A percentile compares a stretch with the other conserved stretches of the same genome.
Conservation (phyloP, 2,329 filamentous ascomycete species). For the Cladosporium phlei region DNA sequence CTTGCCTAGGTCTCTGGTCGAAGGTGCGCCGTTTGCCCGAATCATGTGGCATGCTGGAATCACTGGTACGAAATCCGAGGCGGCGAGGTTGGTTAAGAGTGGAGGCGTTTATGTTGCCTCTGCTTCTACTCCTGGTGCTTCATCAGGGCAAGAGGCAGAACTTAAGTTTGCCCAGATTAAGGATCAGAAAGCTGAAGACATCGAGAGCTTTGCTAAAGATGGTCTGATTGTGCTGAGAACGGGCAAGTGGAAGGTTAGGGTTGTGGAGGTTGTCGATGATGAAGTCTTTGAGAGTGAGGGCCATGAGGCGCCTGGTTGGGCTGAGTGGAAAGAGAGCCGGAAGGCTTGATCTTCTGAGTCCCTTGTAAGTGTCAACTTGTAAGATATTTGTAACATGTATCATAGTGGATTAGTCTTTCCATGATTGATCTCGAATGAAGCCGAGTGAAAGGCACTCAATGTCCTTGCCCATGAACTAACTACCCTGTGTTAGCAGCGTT, state of each 20-base stretch:
- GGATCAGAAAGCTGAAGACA: constrained; percentile 54
- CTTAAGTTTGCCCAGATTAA: constrained; percentile 61
- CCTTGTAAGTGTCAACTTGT: no score
- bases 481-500: no score
- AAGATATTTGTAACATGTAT: neutral
- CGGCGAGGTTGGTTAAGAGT: constrained; percentile 26
- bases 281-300: neutral
- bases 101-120: constrained; percentile 32
- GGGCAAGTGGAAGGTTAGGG: constrained; percentile 58
- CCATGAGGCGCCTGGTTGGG: constrained; percentile 1
- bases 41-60: constrained; percentile 32
- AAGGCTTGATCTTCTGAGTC: neutral
- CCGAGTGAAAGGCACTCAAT: no score
- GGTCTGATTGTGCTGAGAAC: constrained; percentile 51
- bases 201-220: constrained; percentile 56
- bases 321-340: neutral
- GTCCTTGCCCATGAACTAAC: no score
- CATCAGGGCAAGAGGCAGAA: constrained; percentile 37
- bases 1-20: constrained; percentile 26
- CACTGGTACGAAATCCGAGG: constrained; percentile 28
- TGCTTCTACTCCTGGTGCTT: constrained; percentile 20
- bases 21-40: constrained; percentile 24
- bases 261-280: constrained; percentile 49
- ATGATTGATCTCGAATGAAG: no score
- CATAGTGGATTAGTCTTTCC: no score